Evolutionary conservation across 768 basidiomycete genomes (phyloP).

Genomic region (Macrolepiota albuminosa): DNA sequence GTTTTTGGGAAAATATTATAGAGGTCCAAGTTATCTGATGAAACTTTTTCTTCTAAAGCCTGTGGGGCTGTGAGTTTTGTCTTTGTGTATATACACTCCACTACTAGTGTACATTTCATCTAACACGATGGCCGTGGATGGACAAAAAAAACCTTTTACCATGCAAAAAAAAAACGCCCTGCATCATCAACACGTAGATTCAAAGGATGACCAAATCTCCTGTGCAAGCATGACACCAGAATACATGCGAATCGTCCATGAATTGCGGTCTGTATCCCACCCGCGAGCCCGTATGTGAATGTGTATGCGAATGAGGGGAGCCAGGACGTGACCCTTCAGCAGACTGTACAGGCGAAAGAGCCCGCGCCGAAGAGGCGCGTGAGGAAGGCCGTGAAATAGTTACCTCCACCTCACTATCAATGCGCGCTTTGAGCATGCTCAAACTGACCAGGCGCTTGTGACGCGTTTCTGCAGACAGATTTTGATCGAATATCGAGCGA

Average conservation of each 20-base stretch:
- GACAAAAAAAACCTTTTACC: neutral
- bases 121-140: neutral
- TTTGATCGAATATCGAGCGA: conserved; percentile 62
- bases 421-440: conserved; percentile 87
- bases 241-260: conserved; percentile 83
- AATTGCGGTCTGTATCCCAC: conserved; percentile 56
- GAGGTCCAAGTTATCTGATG: neutral
- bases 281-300: conserved; percentile 15
- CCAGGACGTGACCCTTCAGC: conserved; percentile 22
- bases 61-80: neutral
- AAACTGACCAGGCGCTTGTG: conserved; percentile 83
- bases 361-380: conserved; percentile 26
- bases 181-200: neutral
- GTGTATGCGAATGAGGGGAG: conserved; percentile 20
- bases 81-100: too few relatives aligned
- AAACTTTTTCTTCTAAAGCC: neutral
- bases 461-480: conserved; percentile 66
- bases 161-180: neutral
- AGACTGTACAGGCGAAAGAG: conserved; percentile 51
- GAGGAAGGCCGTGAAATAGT: conserved; percentile 41
- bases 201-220: conserved; percentile 79
- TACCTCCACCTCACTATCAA: conserved; percentile 69
- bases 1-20: neutral
- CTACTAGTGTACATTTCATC: neutral
- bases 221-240: conserved; percentile 82